These are phyloP conservation scores for Multifurca ochricompacta DNA, from an alignment of 768 basidiomycete species.

Conservation along the genomic window DNA sequence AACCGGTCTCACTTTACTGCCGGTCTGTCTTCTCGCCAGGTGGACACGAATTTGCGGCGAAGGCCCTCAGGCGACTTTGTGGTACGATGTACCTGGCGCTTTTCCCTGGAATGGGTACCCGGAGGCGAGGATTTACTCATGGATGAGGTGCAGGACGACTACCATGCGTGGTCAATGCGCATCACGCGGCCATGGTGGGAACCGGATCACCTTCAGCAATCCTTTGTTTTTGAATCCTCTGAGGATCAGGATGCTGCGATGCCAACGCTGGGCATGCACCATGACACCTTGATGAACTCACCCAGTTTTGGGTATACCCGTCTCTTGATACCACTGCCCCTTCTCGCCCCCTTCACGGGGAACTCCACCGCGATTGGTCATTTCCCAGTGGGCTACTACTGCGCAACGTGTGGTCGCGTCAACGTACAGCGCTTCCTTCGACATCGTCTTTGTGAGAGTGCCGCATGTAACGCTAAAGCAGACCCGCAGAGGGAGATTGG, in stretches of 20 bases:
- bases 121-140: conserved; percentile 18
- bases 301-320: neutral
- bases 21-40: conserved; percentile 6
- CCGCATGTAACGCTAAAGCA: neutral
- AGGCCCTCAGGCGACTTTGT: neutral
- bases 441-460: conserved; percentile 13
- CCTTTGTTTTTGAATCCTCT: neutral
- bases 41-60: neutral
- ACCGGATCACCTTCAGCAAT: neutral
- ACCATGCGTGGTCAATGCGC: neutral
- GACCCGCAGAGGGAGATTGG: neutral
- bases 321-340: conserved; percentile 13
- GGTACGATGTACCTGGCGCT: conserved; percentile 7
- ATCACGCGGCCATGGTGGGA: conserved; percentile 20
- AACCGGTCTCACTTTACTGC: neutral
- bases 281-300: neutral
- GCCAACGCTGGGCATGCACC: neutral
- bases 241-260: neutral
- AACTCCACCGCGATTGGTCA: conserved; percentile 9
- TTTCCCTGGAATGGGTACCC: conserved; percentile 15
- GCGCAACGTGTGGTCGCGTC: conserved; percentile 16
- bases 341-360: conserved; percentile 18
- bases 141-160: conserved; percentile 3
- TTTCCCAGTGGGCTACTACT: conserved; percentile 18
- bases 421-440: conserved; percentile 18